phyloP scores from a whole-genome alignment of 2,329 filamentous ascomycete species.

The Leptographium lundbergii region DNA sequence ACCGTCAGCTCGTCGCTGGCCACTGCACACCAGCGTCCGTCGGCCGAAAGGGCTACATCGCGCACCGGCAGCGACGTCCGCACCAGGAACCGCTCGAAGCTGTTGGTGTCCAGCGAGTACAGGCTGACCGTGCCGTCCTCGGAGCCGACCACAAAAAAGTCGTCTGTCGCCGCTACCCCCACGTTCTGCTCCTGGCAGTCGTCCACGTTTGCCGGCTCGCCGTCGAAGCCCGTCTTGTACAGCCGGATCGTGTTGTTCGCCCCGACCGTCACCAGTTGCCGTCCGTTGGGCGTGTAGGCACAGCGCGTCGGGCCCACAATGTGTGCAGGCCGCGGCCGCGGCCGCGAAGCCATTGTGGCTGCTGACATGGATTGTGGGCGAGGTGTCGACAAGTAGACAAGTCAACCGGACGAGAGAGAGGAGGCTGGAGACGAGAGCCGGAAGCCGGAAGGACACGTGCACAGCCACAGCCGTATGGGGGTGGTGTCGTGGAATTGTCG shows the following conservation, averaged over 20 bases:
- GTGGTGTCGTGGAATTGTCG: no score
- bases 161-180: conserved; percentile 61
- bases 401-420: no score
- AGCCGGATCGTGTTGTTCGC: conserved; percentile 89
- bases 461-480: background rate
- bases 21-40: conserved; percentile 80
- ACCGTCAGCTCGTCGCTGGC: conserved; percentile 93
- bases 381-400: background rate
- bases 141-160: conserved; percentile 77
- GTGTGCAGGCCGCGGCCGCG: conserved; percentile 58
- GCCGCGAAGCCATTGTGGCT: conserved; percentile 22
- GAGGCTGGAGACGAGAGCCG: background rate
- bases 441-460: background rate
- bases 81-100: conserved; percentile 70
- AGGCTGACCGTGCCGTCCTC: conserved; percentile 95
- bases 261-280: conserved; percentile 78
- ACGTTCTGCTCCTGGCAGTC: conserved; percentile 81
- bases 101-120: conserved; percentile 65
- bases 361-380: background rate
- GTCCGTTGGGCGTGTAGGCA: conserved; percentile 80
- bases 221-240: conserved; percentile 82
- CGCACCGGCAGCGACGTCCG: conserved; percentile 77
- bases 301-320: conserved; percentile 78
- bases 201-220: conserved; percentile 85
- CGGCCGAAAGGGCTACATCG: conserved; percentile 70